phyloP scores from a whole-genome alignment of 371 early-diverging fungal species.

The Mucor indicus region DNA sequence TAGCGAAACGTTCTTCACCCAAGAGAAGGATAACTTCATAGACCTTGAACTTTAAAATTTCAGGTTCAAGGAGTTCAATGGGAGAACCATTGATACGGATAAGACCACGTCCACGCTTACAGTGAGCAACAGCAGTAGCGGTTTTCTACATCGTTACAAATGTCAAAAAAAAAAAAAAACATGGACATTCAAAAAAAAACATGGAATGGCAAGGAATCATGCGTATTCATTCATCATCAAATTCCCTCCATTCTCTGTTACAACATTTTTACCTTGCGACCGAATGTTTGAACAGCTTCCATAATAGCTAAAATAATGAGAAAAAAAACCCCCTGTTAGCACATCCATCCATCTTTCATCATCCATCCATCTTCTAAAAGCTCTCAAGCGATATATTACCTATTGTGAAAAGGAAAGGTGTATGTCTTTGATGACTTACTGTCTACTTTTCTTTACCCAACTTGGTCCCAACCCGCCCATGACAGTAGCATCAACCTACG shows the following conservation, averaged over 20 bases:
- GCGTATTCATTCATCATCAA: too few relatives aligned
- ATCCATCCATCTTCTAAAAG: background rate
- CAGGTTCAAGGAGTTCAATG: constrained; percentile 92
- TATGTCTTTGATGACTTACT: constrained; percentile 4
- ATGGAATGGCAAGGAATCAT: too few relatives aligned
- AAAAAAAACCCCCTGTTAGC: constrained; percentile 5
- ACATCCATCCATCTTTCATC: constrained; percentile 13
- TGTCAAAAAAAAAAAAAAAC: background rate
- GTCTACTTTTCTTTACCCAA: too few relatives aligned
- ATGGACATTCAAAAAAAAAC: too few relatives aligned
- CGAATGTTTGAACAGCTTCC: constrained; percentile 54
- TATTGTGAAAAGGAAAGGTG: constrained; percentile 20
- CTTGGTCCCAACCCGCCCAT: too few relatives aligned
- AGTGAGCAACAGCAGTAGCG: background rate
- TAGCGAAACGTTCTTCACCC: constrained; percentile 92
- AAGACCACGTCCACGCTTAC: background rate
- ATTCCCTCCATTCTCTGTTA: too few relatives aligned
- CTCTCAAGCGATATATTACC: constrained; percentile 5
- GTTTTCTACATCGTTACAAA: background rate
- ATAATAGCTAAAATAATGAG: constrained; percentile 14
- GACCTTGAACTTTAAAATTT: constrained; percentile 95
- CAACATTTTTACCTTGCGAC: constrained; percentile 48
- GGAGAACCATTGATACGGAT: constrained; percentile 97
- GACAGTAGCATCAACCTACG: too few relatives aligned
- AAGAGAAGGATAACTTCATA: constrained; percentile 97